These are phyloP conservation scores for Blastomyces percursus DNA, from an alignment of 2,329 filamentous ascomycete species.

Conservation along the genomic window DNA sequence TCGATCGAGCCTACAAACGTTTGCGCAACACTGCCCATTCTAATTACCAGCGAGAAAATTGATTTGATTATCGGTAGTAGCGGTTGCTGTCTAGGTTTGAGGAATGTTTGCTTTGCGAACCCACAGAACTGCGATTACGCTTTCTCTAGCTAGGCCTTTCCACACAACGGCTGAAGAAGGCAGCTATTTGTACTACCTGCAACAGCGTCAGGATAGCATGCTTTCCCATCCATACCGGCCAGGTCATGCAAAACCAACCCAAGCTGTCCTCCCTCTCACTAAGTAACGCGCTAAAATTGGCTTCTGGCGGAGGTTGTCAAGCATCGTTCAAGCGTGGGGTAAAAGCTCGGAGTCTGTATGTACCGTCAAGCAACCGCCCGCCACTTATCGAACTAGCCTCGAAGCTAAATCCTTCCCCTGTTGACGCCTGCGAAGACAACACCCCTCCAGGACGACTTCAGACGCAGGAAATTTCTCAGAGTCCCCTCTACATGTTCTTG, in stretches of 20 bases:
- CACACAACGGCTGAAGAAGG: neutral
- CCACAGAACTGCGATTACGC: neutral
- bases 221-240: neutral
- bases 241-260: neutral
- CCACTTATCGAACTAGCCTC: neutral
- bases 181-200: neutral
- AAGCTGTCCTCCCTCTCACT: neutral
- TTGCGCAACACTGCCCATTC: neutral
- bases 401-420: neutral
- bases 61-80: too few relatives aligned
- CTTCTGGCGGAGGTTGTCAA: neutral
- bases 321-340: neutral
- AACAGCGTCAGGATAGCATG: neutral
- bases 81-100: neutral
- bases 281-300: neutral
- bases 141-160: neutral
- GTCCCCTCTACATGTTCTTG: neutral
- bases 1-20: slow-evolving; percentile 79
- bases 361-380: neutral
- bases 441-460: neutral
- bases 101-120: neutral
- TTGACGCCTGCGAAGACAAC: neutral
- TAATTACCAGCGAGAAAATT: neutral
- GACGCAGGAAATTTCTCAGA: neutral
- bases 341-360: neutral